Conservation (phyloP, 225 moss, liverwort and hornwort genomes). For the Sphagnum contortum region DNA sequence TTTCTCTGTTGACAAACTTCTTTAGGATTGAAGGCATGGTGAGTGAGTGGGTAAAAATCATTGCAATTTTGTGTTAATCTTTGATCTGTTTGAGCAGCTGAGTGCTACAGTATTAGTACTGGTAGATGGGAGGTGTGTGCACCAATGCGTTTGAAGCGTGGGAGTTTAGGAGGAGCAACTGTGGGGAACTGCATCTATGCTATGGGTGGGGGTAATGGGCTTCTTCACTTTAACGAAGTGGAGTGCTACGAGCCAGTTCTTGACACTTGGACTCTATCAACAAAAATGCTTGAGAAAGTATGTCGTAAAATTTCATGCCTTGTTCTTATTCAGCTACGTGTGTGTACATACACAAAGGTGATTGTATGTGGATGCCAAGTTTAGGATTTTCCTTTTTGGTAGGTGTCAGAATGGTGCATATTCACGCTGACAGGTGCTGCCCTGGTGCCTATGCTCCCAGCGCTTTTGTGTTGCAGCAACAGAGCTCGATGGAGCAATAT, state of each 20-base stretch:
- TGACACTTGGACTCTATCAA: constrained; percentile 61
- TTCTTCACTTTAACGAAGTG: constrained; percentile 56
- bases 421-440: too few species aligned
- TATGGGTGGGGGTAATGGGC: constrained; percentile 84
- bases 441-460: constrained; percentile 16
- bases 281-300: constrained; percentile 81
- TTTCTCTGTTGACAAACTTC: background rate
- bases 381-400: too few species aligned
- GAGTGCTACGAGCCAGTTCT: constrained; percentile 77
- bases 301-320: background rate
- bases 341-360: too few species aligned
- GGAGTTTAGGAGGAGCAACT: constrained; percentile 75
- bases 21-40: background rate
- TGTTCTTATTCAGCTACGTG: background rate
- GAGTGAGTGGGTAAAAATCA: background rate
- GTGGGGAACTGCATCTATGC: constrained; percentile 75
- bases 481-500: constrained; percentile 69
- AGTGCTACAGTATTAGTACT: constrained; percentile 46
- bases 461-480: constrained; percentile 85
- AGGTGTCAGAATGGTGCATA: background rate
- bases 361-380: too few species aligned
- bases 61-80: constrained; percentile 1
- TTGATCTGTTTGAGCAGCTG: constrained; percentile 40
- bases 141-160: constrained; percentile 70
- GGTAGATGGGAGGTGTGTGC: constrained; percentile 65